A percentile compares a stretch with the other conserved stretches of the same genome.
These are phyloP conservation scores for Huntiella moniliformis DNA, from an alignment of 2,329 filamentous ascomycete species.

Conservation along the genomic window DNA sequence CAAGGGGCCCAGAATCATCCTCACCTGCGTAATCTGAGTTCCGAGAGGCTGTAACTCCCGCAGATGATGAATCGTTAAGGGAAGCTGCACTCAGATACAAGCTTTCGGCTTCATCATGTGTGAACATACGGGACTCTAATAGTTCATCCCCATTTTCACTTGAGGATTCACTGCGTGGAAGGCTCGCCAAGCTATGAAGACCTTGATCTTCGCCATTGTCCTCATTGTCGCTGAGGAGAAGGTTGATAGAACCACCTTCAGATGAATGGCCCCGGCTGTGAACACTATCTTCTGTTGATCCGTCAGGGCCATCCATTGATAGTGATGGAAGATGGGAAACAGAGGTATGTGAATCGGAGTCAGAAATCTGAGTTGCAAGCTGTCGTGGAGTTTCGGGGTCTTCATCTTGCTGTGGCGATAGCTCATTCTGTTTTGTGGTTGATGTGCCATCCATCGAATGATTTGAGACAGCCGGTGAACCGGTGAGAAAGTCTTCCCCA, in stretches of 20 bases:
- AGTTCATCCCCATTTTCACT: constrained; percentile 29
- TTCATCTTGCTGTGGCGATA: constrained; percentile 2
- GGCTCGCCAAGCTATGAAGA: background rate
- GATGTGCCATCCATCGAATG: background rate
- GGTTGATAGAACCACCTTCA: constrained; percentile 2
- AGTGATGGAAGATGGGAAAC: constrained; percentile 6
- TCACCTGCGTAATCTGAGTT: background rate
- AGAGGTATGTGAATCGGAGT: background rate
- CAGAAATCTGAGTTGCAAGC: constrained; percentile 1
- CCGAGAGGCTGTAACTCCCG: background rate
- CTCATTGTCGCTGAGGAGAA: constrained; percentile 4
- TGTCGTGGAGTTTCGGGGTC: constrained; percentile 9
- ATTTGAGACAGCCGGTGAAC: constrained; percentile 10
- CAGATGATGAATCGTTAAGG: constrained; percentile 18
- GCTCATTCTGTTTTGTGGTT: background rate
- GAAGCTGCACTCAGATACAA: constrained; percentile 70
- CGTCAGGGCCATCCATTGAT: background rate
- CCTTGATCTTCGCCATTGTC: background rate
- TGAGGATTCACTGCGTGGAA: constrained; percentile 8
- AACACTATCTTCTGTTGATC: background rate
- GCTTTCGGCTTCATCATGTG: constrained; percentile 63
- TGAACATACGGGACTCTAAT: constrained; percentile 50
- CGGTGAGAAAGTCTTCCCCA: constrained; percentile 11
- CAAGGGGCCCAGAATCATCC: background rate
- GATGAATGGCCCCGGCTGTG: background rate